These are phyloP conservation scores for Wickerhamiella domercqiae DNA, from an alignment of 805 yeast genomes.

Conservation along the genomic window DNA sequence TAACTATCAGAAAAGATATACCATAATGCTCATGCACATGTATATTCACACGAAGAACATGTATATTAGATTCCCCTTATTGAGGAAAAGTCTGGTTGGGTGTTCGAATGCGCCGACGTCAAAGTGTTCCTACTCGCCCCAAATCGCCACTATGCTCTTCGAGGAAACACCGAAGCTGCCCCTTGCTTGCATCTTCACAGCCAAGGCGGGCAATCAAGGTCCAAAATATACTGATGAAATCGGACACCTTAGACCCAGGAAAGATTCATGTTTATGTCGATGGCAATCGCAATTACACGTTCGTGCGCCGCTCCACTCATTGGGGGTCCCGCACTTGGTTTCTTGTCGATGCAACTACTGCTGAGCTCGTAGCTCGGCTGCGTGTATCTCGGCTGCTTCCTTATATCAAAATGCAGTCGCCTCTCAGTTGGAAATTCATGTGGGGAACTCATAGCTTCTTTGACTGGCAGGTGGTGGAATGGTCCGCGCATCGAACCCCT, in stretches of 20 bases:
- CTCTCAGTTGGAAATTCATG: no score
- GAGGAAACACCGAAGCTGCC: no score
- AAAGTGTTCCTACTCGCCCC: no score
- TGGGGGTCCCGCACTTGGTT: neutral
- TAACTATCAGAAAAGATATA: no score
- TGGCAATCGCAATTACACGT: neutral
- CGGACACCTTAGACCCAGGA: no score
- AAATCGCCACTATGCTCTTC: no score
- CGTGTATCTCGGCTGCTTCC: constrained; percentile 1
- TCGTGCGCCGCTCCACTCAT: neutral
- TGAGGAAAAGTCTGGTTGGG: neutral
- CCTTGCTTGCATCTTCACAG: no score
- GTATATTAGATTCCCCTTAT: neutral
- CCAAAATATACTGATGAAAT: no score
- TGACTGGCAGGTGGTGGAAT: neutral
- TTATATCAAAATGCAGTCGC: neutral
- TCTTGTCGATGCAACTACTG: neutral
- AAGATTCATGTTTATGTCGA: no score
- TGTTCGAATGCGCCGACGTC: neutral
- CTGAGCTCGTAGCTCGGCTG: neutral
- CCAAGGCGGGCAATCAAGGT: no score
- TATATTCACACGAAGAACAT: neutral
- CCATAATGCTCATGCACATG: neutral
- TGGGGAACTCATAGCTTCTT: no score
- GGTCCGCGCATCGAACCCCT: no score